Percentiles rank a stretch among this genome's conserved stretches.
Evolutionary conservation across 768 basidiomycete genomes (phyloP).

Genomic region (Leccinum olivaceopallidum): DNA sequence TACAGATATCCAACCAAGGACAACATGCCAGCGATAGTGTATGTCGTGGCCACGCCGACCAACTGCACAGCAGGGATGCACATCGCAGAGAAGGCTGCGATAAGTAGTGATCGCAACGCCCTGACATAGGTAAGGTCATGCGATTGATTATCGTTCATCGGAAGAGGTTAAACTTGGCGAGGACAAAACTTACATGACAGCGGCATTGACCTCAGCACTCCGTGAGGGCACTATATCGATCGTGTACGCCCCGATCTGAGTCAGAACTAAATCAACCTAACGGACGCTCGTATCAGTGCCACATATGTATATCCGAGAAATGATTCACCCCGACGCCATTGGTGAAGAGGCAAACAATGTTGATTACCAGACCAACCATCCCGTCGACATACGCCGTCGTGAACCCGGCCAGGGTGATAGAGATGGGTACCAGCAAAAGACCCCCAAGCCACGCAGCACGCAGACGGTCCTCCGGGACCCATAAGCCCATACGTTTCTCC

Average conservation of each 20-base stretch:
- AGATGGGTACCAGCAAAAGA: conserved; percentile 51
- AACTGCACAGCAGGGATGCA: conserved; percentile 46
- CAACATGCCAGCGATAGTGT: conserved; percentile 46
- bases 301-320: background rate
- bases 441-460: conserved; percentile 50
- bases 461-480: conserved; percentile 72
- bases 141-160: background rate
- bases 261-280: conserved; percentile 58
- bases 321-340: conserved; percentile 64
- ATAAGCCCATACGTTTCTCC: conserved; percentile 49
- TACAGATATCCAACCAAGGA: conserved; percentile 55
- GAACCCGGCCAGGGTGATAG: conserved; percentile 49
- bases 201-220: conserved; percentile 65
- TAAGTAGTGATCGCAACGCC: conserved; percentile 25
- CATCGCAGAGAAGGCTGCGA: conserved; percentile 15
- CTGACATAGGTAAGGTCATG: conserved; percentile 1
- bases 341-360: conserved; percentile 56
- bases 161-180: conserved; percentile 19
- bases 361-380: conserved; percentile 48
- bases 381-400: conserved; percentile 53
- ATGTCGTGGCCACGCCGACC: conserved; percentile 52
- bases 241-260: conserved; percentile 55
- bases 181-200: conserved; percentile 41
- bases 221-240: conserved; percentile 60
- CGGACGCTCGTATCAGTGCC: background rate